phyloP scores from a whole-genome alignment of 169 alveolate genomes.

The Plasmodium reichenowi region DNA sequence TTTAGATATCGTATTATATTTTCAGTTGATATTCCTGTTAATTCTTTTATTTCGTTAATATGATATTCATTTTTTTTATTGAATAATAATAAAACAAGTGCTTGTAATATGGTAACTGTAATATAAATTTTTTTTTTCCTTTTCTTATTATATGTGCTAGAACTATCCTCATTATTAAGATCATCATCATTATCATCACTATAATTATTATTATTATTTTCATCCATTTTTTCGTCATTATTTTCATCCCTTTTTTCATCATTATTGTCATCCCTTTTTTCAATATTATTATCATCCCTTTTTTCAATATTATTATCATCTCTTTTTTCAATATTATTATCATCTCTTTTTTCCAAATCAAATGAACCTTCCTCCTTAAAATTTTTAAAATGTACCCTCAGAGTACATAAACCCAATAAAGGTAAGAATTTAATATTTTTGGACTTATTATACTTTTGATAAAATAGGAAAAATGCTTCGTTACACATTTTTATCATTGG shows the following conservation, averaged over 20 bases:
- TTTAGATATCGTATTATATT: slow-evolving; percentile 47
- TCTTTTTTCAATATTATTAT: background rate
- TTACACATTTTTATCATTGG: slow-evolving; percentile 41
- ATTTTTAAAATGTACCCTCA: slow-evolving; percentile 42
- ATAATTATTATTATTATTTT: background rate
- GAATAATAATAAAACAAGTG: slow-evolving; percentile 28
- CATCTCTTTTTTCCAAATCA: background rate
- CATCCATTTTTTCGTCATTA: background rate
- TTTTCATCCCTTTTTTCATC: background rate
- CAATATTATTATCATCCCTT: background rate
- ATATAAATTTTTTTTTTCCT: slow-evolving; percentile 17
- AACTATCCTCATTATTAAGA: background rate
- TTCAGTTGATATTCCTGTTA: slow-evolving; percentile 24
- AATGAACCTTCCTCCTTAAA: slow-evolving; percentile 4
- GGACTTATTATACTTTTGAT: slow-evolving; percentile 28
- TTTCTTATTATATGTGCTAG: background rate
- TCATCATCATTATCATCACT: background rate
- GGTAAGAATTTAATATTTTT: slow-evolving; percentile 59
- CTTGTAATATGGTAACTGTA: slow-evolving; percentile 58
- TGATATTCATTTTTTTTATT: slow-evolving; percentile 37
- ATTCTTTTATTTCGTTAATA: slow-evolving; percentile 22
- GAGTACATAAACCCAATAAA: slow-evolving; percentile 43
- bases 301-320: background rate
- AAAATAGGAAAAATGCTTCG: slow-evolving; percentile 43
- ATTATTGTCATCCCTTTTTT: background rate